Evolutionary conservation across 1,284 basidiomycete genomes (phyloP).

Genomic region (Marasmius sp.): DNA sequence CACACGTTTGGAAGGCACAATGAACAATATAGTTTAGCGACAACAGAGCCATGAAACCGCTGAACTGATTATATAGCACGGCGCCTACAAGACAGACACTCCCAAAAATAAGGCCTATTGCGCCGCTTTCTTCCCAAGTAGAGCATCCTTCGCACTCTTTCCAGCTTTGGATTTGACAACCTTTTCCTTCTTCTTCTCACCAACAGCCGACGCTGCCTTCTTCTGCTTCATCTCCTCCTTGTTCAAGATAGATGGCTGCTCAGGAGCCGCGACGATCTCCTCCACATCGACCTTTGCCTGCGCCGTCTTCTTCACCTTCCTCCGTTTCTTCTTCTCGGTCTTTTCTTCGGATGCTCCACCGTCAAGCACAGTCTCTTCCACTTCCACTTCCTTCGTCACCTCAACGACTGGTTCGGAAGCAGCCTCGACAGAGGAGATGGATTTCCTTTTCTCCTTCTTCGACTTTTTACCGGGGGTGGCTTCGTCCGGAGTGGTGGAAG

Average conservation of each 20-base stretch:
- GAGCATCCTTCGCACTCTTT: slow-evolving; percentile 52
- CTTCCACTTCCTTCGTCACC: background rate
- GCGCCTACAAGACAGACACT: no score
- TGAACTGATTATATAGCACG: no score
- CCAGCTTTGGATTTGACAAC: slow-evolving; percentile 39
- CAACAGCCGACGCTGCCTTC: slow-evolving; percentile 32
- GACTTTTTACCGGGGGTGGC: background rate
- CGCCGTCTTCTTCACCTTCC: slow-evolving; percentile 8
- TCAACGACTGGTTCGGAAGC: background rate
- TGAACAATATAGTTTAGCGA: no score
- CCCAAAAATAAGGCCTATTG: background rate
- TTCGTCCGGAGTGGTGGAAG: background rate
- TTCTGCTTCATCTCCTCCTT: slow-evolving; percentile 52
- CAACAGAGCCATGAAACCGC: no score
- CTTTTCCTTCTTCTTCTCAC: slow-evolving; percentile 65
- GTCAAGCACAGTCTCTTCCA: background rate
- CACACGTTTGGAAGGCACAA: no score
- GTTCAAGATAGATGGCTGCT: slow-evolving; percentile 19
- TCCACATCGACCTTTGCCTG: background rate
- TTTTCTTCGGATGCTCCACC: background rate
- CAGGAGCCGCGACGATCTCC: slow-evolving; percentile 3
- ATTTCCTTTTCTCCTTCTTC: slow-evolving; percentile 11
- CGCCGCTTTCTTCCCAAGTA: slow-evolving; percentile 50
- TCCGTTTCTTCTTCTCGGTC: slow-evolving; percentile 6
- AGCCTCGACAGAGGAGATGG: background rate